Conservation (phyloP, 352 stramenopile species). For the Phytophthora idaei region DNA sequence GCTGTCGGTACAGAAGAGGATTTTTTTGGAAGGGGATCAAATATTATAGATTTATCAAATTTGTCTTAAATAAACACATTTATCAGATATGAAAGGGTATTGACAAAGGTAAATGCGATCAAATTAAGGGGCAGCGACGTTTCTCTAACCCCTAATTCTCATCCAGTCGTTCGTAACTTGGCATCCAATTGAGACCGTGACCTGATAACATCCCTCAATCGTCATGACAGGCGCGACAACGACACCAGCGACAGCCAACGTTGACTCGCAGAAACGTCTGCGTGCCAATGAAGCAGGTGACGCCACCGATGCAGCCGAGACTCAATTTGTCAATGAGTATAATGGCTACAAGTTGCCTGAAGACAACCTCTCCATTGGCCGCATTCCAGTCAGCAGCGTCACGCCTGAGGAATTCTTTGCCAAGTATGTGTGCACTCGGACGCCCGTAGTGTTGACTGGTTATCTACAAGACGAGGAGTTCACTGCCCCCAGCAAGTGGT, state of each 20-base stretch:
- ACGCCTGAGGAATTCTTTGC: conserved; percentile 80
- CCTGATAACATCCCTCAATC: conserved; percentile 30
- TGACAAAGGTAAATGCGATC: no score
- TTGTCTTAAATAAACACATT: no score
- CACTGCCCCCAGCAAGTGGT: conserved; percentile 70
- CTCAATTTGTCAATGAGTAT: conserved; percentile 59
- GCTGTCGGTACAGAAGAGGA: no score
- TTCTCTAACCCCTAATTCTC: conserved; percentile 21
- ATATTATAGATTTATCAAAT: no score
- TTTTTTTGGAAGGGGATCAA: no score
- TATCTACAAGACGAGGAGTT: conserved; percentile 66
- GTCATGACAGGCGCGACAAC: conserved; percentile 16
- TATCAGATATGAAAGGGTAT: no score
- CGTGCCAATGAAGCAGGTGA: conserved; percentile 38
- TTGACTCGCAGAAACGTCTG: conserved; percentile 47
- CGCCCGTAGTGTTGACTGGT: conserved; percentile 78
- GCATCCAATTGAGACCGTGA: conserved; percentile 16
- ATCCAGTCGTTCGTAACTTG: conserved; percentile 39
- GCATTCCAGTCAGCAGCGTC: conserved; percentile 55
- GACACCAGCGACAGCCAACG: neutral
- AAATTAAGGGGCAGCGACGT: conserved; percentile 4
- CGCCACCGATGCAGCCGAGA: conserved; percentile 18
- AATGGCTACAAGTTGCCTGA: conserved; percentile 53
- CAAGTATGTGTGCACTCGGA: conserved; percentile 77
- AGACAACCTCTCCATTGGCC: conserved; percentile 54